phyloP scores from a whole-genome alignment of 106 monocot species.

The Triglochin maritima region DNA sequence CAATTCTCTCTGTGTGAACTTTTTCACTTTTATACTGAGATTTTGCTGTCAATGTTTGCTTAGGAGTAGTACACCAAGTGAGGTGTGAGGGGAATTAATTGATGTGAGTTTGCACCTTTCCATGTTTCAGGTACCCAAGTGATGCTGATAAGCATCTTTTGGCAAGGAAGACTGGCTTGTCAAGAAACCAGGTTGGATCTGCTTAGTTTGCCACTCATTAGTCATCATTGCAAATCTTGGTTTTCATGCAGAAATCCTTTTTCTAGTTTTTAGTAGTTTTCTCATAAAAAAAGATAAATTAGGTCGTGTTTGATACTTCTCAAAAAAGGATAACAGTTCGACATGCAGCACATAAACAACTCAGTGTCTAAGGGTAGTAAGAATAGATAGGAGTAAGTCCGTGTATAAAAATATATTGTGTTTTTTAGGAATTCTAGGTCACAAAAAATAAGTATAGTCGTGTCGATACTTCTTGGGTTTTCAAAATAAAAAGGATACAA shows the following conservation, averaged over 20 bases:
- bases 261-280: neutral
- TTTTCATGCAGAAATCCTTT: too few relatives aligned
- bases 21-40: too few relatives aligned
- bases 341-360: too few relatives aligned
- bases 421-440: too few relatives aligned
- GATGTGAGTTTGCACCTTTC: neutral
- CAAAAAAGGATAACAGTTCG: too few relatives aligned
- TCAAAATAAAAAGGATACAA: too few relatives aligned
- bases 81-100: neutral
- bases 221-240: neutral
- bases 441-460: too few relatives aligned
- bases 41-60: neutral
- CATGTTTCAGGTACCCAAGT: slow-evolving; percentile 73
- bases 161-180: slow-evolving; percentile 88
- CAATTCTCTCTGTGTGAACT: neutral
- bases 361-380: too few relatives aligned
- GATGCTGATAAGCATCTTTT: slow-evolving; percentile 98
- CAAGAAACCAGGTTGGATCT: slow-evolving; percentile 80
- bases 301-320: too few relatives aligned
- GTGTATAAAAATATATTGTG: too few relatives aligned
- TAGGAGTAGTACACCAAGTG: neutral
- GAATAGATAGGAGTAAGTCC: too few relatives aligned
- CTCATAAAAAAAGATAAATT: neutral
- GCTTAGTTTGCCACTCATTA: neutral
- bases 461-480: too few relatives aligned